These are phyloP conservation scores for Leptographium radiaticola DNA, from an alignment of 2,329 filamentous ascomycete species.

Conservation along the genomic window DNA sequence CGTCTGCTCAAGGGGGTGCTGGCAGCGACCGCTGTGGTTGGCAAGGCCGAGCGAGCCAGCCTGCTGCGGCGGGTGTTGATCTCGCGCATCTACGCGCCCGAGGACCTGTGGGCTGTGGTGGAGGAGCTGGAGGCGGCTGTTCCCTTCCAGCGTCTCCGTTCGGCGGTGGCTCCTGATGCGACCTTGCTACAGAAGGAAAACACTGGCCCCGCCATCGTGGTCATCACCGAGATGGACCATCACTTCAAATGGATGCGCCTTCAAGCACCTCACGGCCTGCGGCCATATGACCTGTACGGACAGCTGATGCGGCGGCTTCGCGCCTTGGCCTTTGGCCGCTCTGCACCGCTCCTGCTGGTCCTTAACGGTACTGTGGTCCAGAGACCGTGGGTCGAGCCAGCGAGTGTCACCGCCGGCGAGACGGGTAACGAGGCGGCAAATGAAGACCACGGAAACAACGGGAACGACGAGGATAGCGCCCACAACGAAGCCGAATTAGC, in stretches of 20 bases:
- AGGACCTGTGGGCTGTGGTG: constrained; percentile 45
- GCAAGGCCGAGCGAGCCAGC: background rate
- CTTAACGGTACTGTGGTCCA: constrained; percentile 7
- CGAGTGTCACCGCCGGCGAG: background rate
- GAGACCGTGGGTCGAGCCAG: background rate
- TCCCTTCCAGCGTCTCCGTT: constrained; percentile 9
- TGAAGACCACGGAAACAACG: background rate
- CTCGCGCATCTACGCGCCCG: constrained; percentile 43
- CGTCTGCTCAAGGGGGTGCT: constrained; percentile 28
- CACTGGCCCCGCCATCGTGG: background rate
- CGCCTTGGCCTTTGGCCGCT: background rate
- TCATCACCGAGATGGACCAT: constrained; percentile 12
- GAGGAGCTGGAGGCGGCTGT: constrained; percentile 21
- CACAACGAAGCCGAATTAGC: background rate
- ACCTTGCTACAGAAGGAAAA: no score
- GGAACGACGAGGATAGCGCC: background rate
- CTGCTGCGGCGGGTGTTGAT: constrained; percentile 37
- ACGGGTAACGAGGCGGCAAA: background rate
- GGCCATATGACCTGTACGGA: constrained; percentile 9
- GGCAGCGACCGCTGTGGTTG: constrained; percentile 11
- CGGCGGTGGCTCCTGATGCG: background rate
- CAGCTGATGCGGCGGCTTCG: constrained; percentile 10
- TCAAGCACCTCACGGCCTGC: constrained; percentile 5
- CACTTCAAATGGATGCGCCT: constrained; percentile 12
- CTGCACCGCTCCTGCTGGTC: constrained; percentile 4